Evolutionary conservation across 805 yeast genomes (phyloP), one percentile per base, ranked within the genome.

Genomic region (Starmerella apis): DNA sequence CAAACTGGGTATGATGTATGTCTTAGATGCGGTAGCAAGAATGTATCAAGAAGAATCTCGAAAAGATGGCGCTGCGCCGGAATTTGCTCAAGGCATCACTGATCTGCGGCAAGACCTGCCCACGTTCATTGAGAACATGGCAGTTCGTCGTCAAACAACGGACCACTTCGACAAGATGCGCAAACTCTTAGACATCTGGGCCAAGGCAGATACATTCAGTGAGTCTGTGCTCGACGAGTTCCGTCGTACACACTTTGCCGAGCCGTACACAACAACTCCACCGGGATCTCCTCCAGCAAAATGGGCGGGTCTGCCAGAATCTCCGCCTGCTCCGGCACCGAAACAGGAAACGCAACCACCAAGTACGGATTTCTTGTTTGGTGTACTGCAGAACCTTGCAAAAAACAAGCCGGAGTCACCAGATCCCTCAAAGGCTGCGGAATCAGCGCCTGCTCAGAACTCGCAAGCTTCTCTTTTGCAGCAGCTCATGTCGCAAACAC

Each of bases 121-220:
- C 3, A 77, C 75, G 54, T 67, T 81, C 55, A 77, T 87, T 56
- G 81, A 78, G 60, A 72, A 74, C 39, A 65, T 85, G 50, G 66
- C 33, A 8, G 47, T 56, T 14, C 56, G 59, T 20, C 51, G 48
- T 11, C 61, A 56, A 46, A 42, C 49, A 16, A 36, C 48, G 16
- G 60, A 55, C 41, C 56, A 52, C 43, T 58, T 52, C 42, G 86
- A 79, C 52, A 92, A 88, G 65, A 77, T 87, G 59, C 71, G 80
- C 60, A 90, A 87, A 67, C 73, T 92, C 58, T 76, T 92, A 57
- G 95, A 86, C 56, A 88, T 92, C 60, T 92, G 98, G 98, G 85
- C 79, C 58, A 79, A 85, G 56, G 82, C 87, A 32, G 79, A 78
- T 38, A 83, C 95, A 14, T 90, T 92, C 68, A 71, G 72, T 49